Percentiles rank a stretch among this genome's conserved stretches.
phyloP scores from a whole-genome alignment of 306 rosid species.

The Vigna radiata region DNA sequence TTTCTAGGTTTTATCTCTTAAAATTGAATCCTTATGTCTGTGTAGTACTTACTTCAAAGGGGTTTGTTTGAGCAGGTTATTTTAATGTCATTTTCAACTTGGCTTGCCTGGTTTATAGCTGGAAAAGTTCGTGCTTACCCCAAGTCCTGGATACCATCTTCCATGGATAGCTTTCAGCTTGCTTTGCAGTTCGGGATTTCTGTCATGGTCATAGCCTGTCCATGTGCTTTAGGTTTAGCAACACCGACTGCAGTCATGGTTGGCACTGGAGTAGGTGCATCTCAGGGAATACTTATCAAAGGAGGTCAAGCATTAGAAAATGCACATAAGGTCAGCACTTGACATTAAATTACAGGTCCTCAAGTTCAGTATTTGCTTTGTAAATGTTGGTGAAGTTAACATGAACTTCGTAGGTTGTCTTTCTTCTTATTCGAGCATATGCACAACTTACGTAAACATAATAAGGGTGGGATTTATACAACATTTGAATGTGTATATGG shows the following conservation, averaged over 20 bases:
- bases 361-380: constrained; percentile 19
- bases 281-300: constrained; percentile 90
- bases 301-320: constrained; percentile 92
- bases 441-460: neutral
- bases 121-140: constrained; percentile 76
- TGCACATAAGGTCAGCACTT: constrained; percentile 75
- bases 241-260: constrained; percentile 97
- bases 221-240: constrained; percentile 94
- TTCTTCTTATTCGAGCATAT: neutral
- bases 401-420: constrained; percentile 7
- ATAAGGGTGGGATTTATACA: neutral
- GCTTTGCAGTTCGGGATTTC: constrained; percentile 96
- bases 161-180: constrained; percentile 86
- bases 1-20: neutral
- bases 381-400: neutral
- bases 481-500: constrained; percentile 21
- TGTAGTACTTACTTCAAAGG: neutral
- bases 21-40: neutral
- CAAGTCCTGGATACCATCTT: constrained; percentile 78
- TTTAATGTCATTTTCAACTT: constrained; percentile 64
- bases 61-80: constrained; percentile 64
- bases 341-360: neutral
- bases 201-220: constrained; percentile 97
- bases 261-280: constrained; percentile 95
- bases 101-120: constrained; percentile 87